phyloP scores from a whole-genome alignment of 2,329 filamentous ascomycete species.

The Lasiodiplodia gonubiensis region DNA sequence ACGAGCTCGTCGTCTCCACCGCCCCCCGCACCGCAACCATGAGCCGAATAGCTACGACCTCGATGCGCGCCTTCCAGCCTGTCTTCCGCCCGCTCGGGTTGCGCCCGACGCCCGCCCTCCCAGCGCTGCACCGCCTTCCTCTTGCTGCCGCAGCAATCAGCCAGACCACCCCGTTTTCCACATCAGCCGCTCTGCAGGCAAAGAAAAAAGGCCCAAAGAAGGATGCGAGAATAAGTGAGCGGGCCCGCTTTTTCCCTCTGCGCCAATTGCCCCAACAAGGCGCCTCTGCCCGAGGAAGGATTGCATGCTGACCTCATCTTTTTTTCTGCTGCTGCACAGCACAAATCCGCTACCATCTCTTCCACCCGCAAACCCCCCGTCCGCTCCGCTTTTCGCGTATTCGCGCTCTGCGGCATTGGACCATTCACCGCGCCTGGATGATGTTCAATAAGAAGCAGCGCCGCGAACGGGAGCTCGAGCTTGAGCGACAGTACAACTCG shows the following conservation, averaged over 20 bases:
- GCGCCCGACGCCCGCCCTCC: conserved; percentile 1
- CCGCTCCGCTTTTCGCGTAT: conserved; percentile 89
- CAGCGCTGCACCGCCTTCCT: conserved; percentile 14
- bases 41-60: conserved; percentile 18
- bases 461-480: conserved; percentile 67
- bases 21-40: background rate
- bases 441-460: conserved; percentile 75
- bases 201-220: conserved; percentile 19
- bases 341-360: conserved; percentile 72
- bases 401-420: conserved; percentile 93
- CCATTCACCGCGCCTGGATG: conserved; percentile 95
- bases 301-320: background rate
- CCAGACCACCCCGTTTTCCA: conserved; percentile 28
- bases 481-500: conserved; percentile 78
- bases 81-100: conserved; percentile 23
- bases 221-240: conserved; percentile 30
- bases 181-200: conserved; percentile 24
- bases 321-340: conserved; percentile 46
- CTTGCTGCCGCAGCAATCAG: conserved; percentile 4
- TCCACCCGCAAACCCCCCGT: conserved; percentile 70
- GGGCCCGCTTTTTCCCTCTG: conserved; percentile 30
- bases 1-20: background rate
- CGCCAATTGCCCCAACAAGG: conserved; percentile 18
- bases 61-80: conserved; percentile 26
- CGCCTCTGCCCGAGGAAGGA: background rate